Conservation (phyloP, 768 basidiomycete species). For the Asterophora parasitica region DNA sequence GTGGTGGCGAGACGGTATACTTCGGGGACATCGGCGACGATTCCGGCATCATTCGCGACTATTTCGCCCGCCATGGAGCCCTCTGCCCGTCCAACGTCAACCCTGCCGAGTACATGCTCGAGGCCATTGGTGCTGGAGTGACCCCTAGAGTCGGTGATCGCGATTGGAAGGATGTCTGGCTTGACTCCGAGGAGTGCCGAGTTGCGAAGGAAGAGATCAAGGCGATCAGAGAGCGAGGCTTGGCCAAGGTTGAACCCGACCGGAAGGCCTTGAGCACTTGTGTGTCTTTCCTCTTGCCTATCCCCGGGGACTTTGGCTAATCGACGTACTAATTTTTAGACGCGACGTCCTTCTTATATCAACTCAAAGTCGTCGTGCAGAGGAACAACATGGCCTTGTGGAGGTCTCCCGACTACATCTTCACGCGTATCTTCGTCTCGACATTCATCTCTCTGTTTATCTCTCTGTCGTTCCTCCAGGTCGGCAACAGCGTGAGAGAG, state of each 20-base stretch:
- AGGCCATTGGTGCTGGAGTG: conserved; percentile 84
- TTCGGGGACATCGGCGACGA: conserved; percentile 85
- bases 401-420: conserved; percentile 84
- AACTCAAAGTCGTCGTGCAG: conserved; percentile 60
- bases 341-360: conserved; percentile 72
- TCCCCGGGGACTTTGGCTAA: background rate
- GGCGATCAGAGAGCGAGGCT: conserved; percentile 41
- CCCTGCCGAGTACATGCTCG: conserved; percentile 75
- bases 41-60: conserved; percentile 61
- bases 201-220: conserved; percentile 39
- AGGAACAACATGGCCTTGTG: conserved; percentile 72
- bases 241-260: conserved; percentile 36
- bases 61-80: conserved; percentile 75
- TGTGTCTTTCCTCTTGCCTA: conserved; percentile 22
- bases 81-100: conserved; percentile 73
- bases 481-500: conserved; percentile 59
- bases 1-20: conserved; percentile 89
- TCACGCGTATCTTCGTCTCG: conserved; percentile 75
- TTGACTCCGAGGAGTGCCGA: conserved; percentile 58
- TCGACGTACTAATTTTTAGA: conserved; percentile 32
- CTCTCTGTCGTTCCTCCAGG: conserved; percentile 74
- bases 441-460: conserved; percentile 66
- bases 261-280: conserved; percentile 43
- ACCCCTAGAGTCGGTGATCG: conserved; percentile 65
- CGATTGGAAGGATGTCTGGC: conserved; percentile 88